Percentiles rank a stretch among this genome's conserved stretches.
These are phyloP conservation scores for Pythium diclinum DNA, from an alignment of 352 stramenopile species.

Conservation along the genomic window DNA sequence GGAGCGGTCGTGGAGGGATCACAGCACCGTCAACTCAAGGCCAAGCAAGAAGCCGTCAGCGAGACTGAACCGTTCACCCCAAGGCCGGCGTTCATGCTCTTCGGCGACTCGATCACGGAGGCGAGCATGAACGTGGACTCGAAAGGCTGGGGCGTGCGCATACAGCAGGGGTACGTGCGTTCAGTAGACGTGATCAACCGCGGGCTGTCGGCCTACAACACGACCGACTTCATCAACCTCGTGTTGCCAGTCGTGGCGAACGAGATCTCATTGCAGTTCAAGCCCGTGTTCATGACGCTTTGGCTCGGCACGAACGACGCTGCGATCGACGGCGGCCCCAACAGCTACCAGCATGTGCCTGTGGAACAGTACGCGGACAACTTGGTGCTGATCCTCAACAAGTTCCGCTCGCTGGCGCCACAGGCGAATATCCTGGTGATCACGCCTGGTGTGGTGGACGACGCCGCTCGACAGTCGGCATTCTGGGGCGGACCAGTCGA, in stretches of 20 bases:
- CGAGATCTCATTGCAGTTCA: too few species aligned
- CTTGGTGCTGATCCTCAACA: too few species aligned
- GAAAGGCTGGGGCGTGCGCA: conserved; percentile 36
- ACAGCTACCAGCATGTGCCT: too few species aligned
- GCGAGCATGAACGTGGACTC: conserved; percentile 29
- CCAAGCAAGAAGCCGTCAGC: neutral
- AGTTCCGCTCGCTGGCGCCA: too few species aligned
- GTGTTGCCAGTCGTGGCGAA: neutral
- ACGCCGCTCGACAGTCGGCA: too few species aligned
- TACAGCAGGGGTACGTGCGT: conserved; percentile 48
- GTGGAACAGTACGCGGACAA: too few species aligned
- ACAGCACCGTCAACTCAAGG: neutral
- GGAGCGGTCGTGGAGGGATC: neutral
- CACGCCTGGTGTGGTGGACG: too few species aligned
- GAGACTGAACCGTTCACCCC: neutral
- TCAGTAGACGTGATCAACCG: conserved; percentile 42
- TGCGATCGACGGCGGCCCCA: too few species aligned
- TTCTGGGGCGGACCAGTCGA: too few species aligned
- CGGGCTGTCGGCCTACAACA: conserved; percentile 52
- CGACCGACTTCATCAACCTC: conserved; percentile 4
- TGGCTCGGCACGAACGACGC: too few species aligned
- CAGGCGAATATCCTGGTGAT: too few species aligned
- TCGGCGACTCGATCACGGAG: conserved; percentile 21
- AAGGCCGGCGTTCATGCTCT: conserved; percentile 1
- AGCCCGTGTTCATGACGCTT: too few species aligned